A percentile compares a stretch with the other conserved stretches of the same genome.
Evolutionary conservation across 2,329 filamentous ascomycete species (phyloP).

Genomic region (Myriosclerotinia scirpicola): DNA sequence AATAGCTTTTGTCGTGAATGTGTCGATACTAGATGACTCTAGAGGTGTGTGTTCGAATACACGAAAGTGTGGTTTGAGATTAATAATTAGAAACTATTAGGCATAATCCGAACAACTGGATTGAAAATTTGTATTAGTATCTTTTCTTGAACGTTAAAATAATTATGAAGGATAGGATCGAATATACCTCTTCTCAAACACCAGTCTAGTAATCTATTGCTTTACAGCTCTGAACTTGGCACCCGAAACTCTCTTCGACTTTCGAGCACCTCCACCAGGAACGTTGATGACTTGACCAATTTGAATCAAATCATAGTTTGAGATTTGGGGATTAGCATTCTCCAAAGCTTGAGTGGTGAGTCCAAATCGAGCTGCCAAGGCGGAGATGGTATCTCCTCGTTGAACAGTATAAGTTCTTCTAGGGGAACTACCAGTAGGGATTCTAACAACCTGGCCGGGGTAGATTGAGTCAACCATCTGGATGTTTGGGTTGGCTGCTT

Average conservation of each 20-base stretch:
- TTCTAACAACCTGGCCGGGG: not conserved
- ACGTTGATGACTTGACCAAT: not conserved
- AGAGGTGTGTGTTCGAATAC: not conserved
- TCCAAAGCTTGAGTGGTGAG: not conserved
- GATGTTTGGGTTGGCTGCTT: not conserved
- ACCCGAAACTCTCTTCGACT: not conserved
- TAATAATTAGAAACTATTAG: not conserved
- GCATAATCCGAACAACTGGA: not conserved
- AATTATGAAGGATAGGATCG: rapidly evolving
- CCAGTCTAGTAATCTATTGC: not conserved
- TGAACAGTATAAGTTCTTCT: not conserved
- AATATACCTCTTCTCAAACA: not conserved
- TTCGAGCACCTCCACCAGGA: not conserved
- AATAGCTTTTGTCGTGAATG: not conserved
- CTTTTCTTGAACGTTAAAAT: not conserved
- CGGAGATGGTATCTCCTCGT: not conserved
- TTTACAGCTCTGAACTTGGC: not conserved
- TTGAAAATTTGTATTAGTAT: not conserved
- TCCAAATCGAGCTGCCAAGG: not conserved
- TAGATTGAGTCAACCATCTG: not conserved
- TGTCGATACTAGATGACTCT: not conserved
- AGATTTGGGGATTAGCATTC: not conserved
- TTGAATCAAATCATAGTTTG: not conserved
- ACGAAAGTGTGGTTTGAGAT: not conserved
- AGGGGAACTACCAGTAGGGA: not conserved